Percentiles rank a stretch among this genome's conserved stretches.
Conservation (phyloP, 1,284 basidiomycete genomes). For the Cryptococcus sp. region DNA sequence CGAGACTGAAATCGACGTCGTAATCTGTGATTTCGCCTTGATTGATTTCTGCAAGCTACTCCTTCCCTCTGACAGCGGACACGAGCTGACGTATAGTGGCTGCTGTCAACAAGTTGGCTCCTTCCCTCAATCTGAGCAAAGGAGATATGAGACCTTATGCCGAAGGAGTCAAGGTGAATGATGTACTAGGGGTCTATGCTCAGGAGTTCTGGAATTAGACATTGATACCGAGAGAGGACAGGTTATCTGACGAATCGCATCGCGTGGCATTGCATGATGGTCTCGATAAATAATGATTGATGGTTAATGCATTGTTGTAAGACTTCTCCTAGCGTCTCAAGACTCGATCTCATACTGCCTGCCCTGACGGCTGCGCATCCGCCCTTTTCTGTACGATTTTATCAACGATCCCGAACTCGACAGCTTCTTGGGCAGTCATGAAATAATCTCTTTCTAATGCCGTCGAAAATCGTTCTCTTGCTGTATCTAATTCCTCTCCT, state of each 20-base stretch:
- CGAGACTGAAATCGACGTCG: constrained; percentile 39
- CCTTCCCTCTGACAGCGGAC: neutral
- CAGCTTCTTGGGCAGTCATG: constrained; percentile 82
- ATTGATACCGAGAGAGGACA: too few relatives aligned
- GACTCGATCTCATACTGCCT: too few relatives aligned
- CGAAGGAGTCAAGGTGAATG: constrained; percentile 32
- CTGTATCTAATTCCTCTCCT: constrained; percentile 62
- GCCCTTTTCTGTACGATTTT: constrained; percentile 63
- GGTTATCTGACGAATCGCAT: too few relatives aligned
- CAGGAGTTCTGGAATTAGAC: constrained; percentile 22
- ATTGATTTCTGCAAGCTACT: constrained; percentile 42
- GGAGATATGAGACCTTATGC: constrained; percentile 40
- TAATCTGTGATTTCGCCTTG: constrained; percentile 46
- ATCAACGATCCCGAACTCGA: constrained; percentile 86
- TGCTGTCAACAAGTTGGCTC: constrained; percentile 39
- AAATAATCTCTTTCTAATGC: constrained; percentile 91
- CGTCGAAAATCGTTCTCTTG: constrained; percentile 70
- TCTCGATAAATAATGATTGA: constrained; percentile 1
- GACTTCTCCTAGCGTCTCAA: too few relatives aligned
- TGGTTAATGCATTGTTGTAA: too few relatives aligned
- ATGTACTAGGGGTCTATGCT: constrained; percentile 43
- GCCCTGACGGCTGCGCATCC: too few relatives aligned
- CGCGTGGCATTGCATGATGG: too few relatives aligned
- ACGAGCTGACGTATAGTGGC: constrained; percentile 18
- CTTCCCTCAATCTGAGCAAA: constrained; percentile 18